Evolutionary conservation across 2,329 filamentous ascomycete species (phyloP).

Genomic region (Chaetomiaceae sp.): DNA sequence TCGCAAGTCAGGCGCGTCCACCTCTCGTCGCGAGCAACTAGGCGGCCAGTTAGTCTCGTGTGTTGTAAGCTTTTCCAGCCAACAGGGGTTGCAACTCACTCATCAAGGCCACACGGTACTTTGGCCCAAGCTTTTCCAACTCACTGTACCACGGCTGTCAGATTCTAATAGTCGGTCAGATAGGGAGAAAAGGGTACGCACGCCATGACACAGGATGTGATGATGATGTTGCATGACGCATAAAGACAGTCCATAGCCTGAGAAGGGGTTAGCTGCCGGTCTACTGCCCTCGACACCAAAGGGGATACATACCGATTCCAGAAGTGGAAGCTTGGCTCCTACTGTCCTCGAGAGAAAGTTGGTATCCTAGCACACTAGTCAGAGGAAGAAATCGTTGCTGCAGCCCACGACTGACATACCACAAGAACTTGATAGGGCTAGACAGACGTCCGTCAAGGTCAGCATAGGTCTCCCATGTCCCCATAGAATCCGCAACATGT

Average conservation of each 20-base stretch:
- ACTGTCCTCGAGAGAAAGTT: slow-evolving; percentile 91
- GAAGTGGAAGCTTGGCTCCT: slow-evolving; percentile 80
- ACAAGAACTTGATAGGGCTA: slow-evolving; percentile 70
- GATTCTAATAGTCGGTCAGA: not conserved
- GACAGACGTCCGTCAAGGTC: not conserved
- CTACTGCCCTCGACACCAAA: too few relatives aligned
- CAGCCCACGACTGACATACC: slow-evolving; percentile 31
- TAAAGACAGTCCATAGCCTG: slow-evolving; percentile 86
- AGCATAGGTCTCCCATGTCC: not conserved
- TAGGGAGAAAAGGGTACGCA: slow-evolving; percentile 27
- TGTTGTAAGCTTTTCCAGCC: too few relatives aligned
- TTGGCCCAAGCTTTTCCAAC: slow-evolving; percentile 81
- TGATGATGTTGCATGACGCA: slow-evolving; percentile 83
- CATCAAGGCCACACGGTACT: slow-evolving; percentile 70
- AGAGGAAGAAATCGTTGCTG: not conserved
- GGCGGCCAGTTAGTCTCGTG: slow-evolving; percentile 41
- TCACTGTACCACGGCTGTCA: slow-evolving; percentile 56
- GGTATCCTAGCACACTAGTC: slow-evolving; percentile 46
- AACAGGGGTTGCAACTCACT: too few relatives aligned
- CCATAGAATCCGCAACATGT: not conserved
- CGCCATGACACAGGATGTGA: slow-evolving; percentile 65
- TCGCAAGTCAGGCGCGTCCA: slow-evolving; percentile 84
- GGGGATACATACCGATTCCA: slow-evolving; percentile 74
- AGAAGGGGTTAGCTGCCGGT: not conserved
- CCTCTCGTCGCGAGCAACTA: slow-evolving; percentile 80